Percentiles rank a stretch among this genome's conserved stretches.
Conservation (phyloP, 2,329 filamentous ascomycete species). For the Neocatenulostroma microsporum region DNA sequence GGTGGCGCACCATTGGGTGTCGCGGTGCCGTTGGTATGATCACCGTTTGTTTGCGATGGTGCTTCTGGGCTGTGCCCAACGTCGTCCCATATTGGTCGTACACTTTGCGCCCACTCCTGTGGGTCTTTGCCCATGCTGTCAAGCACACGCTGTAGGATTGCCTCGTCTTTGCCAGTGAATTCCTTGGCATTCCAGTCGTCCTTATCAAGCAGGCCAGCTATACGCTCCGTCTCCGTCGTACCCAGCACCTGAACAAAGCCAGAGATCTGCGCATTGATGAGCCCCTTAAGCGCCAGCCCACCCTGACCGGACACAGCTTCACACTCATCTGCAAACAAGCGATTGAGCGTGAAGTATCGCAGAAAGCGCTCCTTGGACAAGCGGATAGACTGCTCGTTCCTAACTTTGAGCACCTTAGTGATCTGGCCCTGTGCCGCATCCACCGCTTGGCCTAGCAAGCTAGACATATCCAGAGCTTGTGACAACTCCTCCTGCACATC, state of each 20-base stretch:
- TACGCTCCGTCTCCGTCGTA: constrained; percentile 63
- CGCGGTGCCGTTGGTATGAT: constrained; percentile 24
- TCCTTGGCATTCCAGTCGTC: constrained; percentile 75
- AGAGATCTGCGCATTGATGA: constrained; percentile 74
- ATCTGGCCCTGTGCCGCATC: constrained; percentile 67
- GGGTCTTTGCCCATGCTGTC: constrained; percentile 65
- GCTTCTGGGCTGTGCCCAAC: constrained; percentile 11
- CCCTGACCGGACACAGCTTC: constrained; percentile 75
- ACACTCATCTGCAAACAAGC: constrained; percentile 78
- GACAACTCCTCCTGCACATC: constrained; percentile 63
- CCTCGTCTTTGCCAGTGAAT: constrained; percentile 56
- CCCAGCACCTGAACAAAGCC: constrained; percentile 68
- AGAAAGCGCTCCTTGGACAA: constrained; percentile 64
- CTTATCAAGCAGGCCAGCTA: constrained; percentile 69
- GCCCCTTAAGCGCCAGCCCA: constrained; percentile 65
- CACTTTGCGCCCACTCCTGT: constrained; percentile 54
- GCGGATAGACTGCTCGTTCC: constrained; percentile 63
- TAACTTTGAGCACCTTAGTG: constrained; percentile 69
- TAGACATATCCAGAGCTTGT: constrained; percentile 67
- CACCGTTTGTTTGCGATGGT: constrained; percentile 26
- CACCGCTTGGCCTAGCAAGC: constrained; percentile 69
- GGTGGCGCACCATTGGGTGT: constrained; percentile 8
- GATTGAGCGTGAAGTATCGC: constrained; percentile 73
- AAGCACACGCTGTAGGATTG: constrained; percentile 57
- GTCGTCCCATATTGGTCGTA: constrained; percentile 44